Evolutionary conservation across 352 stramenopile species (phyloP).

Genomic region (Salisapilia sapeloensis): DNA sequence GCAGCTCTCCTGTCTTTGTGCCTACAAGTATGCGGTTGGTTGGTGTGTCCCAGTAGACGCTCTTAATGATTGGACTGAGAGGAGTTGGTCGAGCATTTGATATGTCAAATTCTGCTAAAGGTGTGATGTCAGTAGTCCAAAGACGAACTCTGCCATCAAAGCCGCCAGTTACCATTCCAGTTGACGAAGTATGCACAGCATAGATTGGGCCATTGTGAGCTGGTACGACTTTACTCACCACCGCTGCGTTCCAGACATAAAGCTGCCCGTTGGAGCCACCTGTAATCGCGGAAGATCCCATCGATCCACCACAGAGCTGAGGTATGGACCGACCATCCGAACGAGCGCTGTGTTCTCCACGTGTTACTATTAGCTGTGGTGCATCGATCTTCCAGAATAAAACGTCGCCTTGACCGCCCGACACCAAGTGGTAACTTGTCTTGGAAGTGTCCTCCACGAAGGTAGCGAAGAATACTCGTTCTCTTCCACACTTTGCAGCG

Average conservation of each 20-base stretch:
- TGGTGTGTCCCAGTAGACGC: conserved; percentile 43
- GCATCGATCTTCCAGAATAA: conserved; percentile 50
- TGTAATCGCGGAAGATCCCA: conserved; percentile 33
- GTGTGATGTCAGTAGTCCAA: conserved; percentile 27
- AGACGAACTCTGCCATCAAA: conserved; percentile 54
- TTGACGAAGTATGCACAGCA: conserved; percentile 27
- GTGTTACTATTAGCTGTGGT: conserved; percentile 22
- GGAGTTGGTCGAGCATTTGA: conserved; percentile 27
- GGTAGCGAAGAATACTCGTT: conserved; percentile 36
- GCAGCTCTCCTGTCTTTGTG: conserved; percentile 42
- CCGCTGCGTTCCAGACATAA: conserved; percentile 52
- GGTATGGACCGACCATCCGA: conserved; percentile 31
- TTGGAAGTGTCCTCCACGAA: conserved; percentile 23
- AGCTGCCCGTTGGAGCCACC: conserved; percentile 44
- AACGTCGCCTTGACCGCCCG: conserved; percentile 45
- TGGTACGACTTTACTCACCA: conserved; percentile 33
- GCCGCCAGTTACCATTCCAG: conserved; percentile 38
- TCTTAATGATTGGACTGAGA: conserved; percentile 23
- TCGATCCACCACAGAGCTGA: conserved; percentile 35
- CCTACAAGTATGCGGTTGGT: conserved; percentile 55
- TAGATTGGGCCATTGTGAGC: conserved; percentile 54
- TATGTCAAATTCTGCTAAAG: conserved; percentile 46
- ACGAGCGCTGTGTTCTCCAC: conserved; percentile 46
- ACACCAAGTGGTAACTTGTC: conserved; percentile 28
- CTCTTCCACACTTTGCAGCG: conserved; percentile 21